phyloP scores from a whole-genome alignment of 208 protist genomes.

The Acanthamoeba quina region DNA sequence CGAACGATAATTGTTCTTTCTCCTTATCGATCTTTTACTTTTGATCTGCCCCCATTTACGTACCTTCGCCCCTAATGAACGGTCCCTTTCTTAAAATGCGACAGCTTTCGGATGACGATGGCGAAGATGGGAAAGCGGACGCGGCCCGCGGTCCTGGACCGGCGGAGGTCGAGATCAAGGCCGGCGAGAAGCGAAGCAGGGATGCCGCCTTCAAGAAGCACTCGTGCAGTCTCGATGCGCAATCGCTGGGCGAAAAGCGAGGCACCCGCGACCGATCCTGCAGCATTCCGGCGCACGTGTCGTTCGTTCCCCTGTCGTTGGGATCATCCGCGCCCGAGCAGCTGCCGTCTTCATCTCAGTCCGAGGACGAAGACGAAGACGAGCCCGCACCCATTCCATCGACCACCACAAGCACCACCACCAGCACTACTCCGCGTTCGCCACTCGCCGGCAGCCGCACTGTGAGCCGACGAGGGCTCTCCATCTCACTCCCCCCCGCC shows the following conservation, averaged over 20 bases:
- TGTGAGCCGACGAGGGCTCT: neutral
- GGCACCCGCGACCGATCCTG: neutral
- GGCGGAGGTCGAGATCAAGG: constrained; percentile 26
- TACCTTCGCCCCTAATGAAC: neutral
- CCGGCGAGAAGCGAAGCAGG: constrained; percentile 3
- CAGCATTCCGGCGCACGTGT: neutral
- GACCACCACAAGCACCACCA: neutral
- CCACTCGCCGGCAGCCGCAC: neutral
- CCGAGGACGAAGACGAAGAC: neutral
- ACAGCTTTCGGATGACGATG: constrained; percentile 22
- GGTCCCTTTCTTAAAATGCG: too few species aligned
- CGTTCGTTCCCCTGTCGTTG: neutral
- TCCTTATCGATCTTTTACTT: neutral
- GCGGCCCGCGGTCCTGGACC: neutral
- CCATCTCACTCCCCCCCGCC: neutral
- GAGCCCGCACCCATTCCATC: neutral
- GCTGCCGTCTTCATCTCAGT: neutral
- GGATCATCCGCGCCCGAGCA: neutral
- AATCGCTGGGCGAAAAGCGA: neutral
- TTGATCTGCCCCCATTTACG: neutral
- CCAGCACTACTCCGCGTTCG: neutral
- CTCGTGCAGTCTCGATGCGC: neutral
- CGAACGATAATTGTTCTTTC: neutral
- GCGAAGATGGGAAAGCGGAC: neutral
- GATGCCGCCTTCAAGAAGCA: constrained; percentile 39